Base-by-base conservation (phyloP, 2,329 filamentous ascomycete species). In the Hypoxylon sp. region DNA sequence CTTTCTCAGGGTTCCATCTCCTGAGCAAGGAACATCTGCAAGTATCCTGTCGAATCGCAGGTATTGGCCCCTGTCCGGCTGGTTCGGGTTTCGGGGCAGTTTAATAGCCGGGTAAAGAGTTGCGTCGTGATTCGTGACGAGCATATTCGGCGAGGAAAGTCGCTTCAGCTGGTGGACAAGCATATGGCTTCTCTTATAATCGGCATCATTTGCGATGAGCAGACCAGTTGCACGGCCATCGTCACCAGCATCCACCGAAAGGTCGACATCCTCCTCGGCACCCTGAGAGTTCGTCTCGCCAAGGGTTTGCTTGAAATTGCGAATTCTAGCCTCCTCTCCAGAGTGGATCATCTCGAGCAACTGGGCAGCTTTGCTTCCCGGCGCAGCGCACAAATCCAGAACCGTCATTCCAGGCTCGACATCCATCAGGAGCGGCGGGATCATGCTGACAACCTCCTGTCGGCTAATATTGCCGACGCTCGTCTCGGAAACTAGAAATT, bases 371-470 rank as follows among this genome's bases (percentile, higher is more conserved):
- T 99, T 99, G 84, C 95, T 98, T 66, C 96, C 96, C 1, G 96
- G 96, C 0, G 96, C 96, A 65, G 96, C 96, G 81, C 96, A 99
- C 84, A 99, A 90, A 80, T 99, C 96, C 74, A 99, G 83, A 9
- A 98, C 94, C 1, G 91, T 92, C 91, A 98, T 97, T 58, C 94
- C 93, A 3, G 96, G 94, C 73, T 89, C 89, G 55, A 98, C 86
- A 76, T 98, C 94, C 85, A 99, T 92, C 74, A 98, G 85, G 74
- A 98, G 87, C 25, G 96, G 96, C 25, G 96, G 96, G 69, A 99
- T 98, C 96, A 99, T 99, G 83, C 93, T 97, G 76, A 99, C 96
- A 48, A 97, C 91, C 82, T 99, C 96, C 81, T 99, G 96, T 75
- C 96, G 90, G 81, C 93, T 97, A 76, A 99, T 98, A 80, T 98